Evolutionary conservation across 345 rosid species (phyloP).

Genomic region (Trapa bicornis): DNA sequence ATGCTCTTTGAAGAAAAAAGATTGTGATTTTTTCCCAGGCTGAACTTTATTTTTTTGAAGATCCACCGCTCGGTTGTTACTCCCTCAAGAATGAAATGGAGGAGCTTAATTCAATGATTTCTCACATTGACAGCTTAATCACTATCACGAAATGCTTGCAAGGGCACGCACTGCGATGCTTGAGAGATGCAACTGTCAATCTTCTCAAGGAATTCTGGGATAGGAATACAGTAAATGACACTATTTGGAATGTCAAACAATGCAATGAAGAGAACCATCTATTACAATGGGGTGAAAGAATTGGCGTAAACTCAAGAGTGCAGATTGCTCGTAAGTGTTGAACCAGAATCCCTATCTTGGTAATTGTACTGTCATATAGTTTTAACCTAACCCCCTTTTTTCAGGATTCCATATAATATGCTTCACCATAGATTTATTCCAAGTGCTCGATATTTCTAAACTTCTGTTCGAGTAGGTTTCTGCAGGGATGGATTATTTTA

Average conservation of each 20-base stretch:
- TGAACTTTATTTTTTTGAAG: conserved; percentile 69
- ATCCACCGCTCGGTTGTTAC: conserved; percentile 26
- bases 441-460: neutral
- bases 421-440: neutral
- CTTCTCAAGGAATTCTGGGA: conserved; percentile 28
- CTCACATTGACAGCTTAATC: conserved; percentile 18
- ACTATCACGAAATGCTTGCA: conserved; percentile 14
- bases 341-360: conserved; percentile 1
- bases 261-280: conserved; percentile 41
- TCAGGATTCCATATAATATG: neutral
- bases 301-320: conserved; percentile 47
- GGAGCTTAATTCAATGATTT: conserved; percentile 49
- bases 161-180: conserved; percentile 21
- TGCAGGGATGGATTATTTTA: neutral
- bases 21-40: conserved; percentile 29
- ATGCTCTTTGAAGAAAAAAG: neutral
- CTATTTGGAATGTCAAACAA: conserved; percentile 19
- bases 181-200: conserved; percentile 20
- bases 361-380: neutral
- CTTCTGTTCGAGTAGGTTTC: neutral
- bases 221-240: conserved; percentile 17
- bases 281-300: conserved; percentile 49
- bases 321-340: conserved; percentile 54
- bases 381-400: neutral
- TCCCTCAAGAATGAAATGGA: conserved; percentile 69